These are phyloP conservation scores for Neospermospora avenae DNA, from an alignment of 2,329 filamentous ascomycete genomes.

Conservation along the genomic window DNA sequence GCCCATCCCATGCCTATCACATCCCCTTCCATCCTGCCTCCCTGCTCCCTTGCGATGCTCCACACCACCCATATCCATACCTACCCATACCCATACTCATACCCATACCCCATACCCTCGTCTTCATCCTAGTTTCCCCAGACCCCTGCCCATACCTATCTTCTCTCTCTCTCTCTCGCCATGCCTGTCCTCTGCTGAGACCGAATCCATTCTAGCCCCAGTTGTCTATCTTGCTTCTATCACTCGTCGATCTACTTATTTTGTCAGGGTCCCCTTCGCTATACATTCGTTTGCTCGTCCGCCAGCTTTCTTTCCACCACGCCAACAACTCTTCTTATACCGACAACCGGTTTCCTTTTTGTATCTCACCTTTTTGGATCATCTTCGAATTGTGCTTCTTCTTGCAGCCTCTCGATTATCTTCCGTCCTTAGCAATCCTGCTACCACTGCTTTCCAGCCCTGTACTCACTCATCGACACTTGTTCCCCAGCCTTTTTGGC, in stretches of 20 bases:
- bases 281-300: slow-evolving; percentile 31
- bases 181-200: slow-evolving; percentile 18
- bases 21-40: slow-evolving; percentile 10
- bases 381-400: slow-evolving; percentile 35
- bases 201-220: slow-evolving; percentile 26
- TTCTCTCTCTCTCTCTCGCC: background rate
- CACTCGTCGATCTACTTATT: slow-evolving; percentile 36
- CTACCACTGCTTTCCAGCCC: slow-evolving; percentile 30
- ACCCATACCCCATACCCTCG: background rate
- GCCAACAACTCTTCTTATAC: slow-evolving; percentile 35
- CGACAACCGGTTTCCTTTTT: slow-evolving; percentile 35
- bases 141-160: background rate
- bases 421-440: slow-evolving; percentile 35
- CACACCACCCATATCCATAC: too few relatives aligned
- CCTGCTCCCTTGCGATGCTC: too few relatives aligned
- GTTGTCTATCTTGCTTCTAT: slow-evolving; percentile 34
- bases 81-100: background rate
- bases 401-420: slow-evolving; percentile 33
- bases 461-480: slow-evolving; percentile 30
- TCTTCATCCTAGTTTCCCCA: background rate
- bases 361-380: slow-evolving; percentile 35
- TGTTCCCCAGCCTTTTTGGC: slow-evolving; percentile 14
- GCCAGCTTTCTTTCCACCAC: slow-evolving; percentile 31
- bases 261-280: slow-evolving; percentile 35
- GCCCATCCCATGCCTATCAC: slow-evolving; percentile 7